Base-by-base conservation (phyloP, 1,284 basidiomycete species). In the Malassezia globosa region DNA sequence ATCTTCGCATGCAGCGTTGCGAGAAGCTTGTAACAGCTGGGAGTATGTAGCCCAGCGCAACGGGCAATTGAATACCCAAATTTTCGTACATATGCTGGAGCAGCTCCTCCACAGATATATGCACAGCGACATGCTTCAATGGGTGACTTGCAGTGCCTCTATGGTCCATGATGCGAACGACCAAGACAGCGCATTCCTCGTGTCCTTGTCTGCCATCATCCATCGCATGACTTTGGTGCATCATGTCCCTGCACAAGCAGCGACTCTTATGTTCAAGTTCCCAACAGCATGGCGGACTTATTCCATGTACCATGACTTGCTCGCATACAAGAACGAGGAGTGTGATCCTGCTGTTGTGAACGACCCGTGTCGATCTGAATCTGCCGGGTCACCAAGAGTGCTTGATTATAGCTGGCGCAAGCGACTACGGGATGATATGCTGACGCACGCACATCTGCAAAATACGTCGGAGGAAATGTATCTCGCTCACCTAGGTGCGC, bases 301-400 rank as follows among this genome's bases (percentile, higher is more conserved):
- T 8, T 25, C 26, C 6, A 63, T 63, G 59, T 59, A 61, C 51
- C 46, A 59, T 27, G 31, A 44, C 7, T 11, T 31, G 4, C 29
- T 31, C 16, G 29, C 16, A 31, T 4, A 31, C 29, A 16, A 31
- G 11, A 31, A 16, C 11, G 29, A 31, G 29, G 29, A 13, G n/a
- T n/a, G n/a, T 16, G 11, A 31, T 16, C 29, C 16, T 31, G 29
- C 29, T 16, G 29, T n/a, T n/a, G n/a, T n/a, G n/a, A n/a, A n/a
- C n/a, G n/a, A n/a, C n/a, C n/a, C n/a, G n/a, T n/a, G n/a, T n/a
- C n/a, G n/a, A n/a, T n/a, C n/a, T n/a, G n/a, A n/a, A n/a, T n/a
- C n/a, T n/a, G n/a, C n/a, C n/a, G n/a, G n/a, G n/a, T n/a, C n/a
- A 16, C 29, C 29, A 31, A 31, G 29, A 31, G 16, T 31, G 11